Conservation (phyloP, 1,284 basidiomycete species). For the Coniophora puteana region DNA sequence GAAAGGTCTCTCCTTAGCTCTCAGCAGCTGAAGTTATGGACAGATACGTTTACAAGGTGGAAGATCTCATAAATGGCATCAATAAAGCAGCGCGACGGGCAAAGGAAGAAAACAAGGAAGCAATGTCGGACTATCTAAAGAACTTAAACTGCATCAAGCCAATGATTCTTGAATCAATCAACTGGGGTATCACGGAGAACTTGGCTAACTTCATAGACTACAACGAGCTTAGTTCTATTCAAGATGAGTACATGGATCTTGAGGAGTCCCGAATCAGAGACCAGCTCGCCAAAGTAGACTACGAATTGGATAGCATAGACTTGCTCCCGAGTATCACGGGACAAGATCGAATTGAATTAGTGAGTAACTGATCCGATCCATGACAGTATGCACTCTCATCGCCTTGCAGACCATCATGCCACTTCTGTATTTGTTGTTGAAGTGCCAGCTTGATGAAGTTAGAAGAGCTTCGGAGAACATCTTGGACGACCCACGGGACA, state of each 20-base stretch:
- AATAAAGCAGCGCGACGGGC: neutral
- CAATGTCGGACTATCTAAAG: neutral
- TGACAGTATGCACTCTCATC: neutral
- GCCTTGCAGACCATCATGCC: slow-evolving; percentile 19
- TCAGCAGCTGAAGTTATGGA: too few relatives aligned
- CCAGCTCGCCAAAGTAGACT: slow-evolving; percentile 13
- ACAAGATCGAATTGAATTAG: slow-evolving; percentile 19
- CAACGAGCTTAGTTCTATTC: neutral
- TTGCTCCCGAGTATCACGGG: slow-evolving; percentile 16
- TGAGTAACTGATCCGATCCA: slow-evolving; percentile 9
- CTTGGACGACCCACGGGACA: slow-evolving; percentile 18
- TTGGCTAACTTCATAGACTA: neutral
- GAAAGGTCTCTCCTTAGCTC: too few relatives aligned
- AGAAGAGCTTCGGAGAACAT: slow-evolving; percentile 21
- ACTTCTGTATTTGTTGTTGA: slow-evolving; percentile 20
- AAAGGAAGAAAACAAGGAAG: neutral
- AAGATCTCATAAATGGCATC: neutral
- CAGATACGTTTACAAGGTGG: slow-evolving; percentile 1
- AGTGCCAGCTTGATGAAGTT: too few relatives aligned
- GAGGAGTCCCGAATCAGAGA: neutral
- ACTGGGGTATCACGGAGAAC: slow-evolving; percentile 1
- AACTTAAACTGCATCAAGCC: neutral
- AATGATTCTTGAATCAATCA: neutral
- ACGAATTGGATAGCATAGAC: slow-evolving; percentile 19
- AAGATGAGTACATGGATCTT: neutral